Conservation (phyloP, 805 yeast genomes). For the Teunomyces funiuensis region DNA sequence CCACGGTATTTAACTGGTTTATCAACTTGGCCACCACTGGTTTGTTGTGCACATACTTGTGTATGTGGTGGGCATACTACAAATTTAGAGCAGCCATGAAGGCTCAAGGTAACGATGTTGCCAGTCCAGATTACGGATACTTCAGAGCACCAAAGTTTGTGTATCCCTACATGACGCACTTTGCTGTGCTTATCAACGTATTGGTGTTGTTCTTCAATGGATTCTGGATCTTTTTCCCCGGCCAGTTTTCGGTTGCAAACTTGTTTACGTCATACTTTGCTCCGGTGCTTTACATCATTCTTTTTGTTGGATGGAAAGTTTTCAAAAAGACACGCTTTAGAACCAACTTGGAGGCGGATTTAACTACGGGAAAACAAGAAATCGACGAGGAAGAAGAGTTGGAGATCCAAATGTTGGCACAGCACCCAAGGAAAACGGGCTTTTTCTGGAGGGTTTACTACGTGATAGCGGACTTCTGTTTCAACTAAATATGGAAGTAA, state of each 20-base stretch:
- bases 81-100: conserved; percentile 28
- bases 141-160: conserved; percentile 47
- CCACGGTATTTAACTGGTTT: conserved; percentile 69
- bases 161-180: conserved; percentile 59
- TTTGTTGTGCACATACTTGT: conserved; percentile 65
- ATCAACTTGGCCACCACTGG: conserved; percentile 66
- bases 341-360: conserved; percentile 50
- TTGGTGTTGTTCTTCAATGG: conserved; percentile 40
- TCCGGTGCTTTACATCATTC: conserved; percentile 46
- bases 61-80: conserved; percentile 55
- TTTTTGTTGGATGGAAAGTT: conserved; percentile 54
- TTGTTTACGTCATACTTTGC: conserved; percentile 40
- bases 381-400: conserved; percentile 58
- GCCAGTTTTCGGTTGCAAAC: conserved; percentile 31
- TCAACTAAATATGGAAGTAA: conserved; percentile 20
- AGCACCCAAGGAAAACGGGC: conserved; percentile 21
- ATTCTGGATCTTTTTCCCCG: conserved; percentile 41
- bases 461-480: conserved; percentile 21
- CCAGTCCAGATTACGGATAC: conserved; percentile 27
- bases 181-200: conserved; percentile 31
- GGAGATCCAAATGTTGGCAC: conserved; percentile 21
- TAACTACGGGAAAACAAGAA: conserved; percentile 53
- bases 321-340: conserved; percentile 48
- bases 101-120: conserved; percentile 39
- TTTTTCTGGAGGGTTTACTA: conserved; percentile 20